A percentile compares a stretch with the other conserved stretches of the same genome.
Conservation (phyloP, 1,284 basidiomycete genomes). For the Malassezia nana region DNA sequence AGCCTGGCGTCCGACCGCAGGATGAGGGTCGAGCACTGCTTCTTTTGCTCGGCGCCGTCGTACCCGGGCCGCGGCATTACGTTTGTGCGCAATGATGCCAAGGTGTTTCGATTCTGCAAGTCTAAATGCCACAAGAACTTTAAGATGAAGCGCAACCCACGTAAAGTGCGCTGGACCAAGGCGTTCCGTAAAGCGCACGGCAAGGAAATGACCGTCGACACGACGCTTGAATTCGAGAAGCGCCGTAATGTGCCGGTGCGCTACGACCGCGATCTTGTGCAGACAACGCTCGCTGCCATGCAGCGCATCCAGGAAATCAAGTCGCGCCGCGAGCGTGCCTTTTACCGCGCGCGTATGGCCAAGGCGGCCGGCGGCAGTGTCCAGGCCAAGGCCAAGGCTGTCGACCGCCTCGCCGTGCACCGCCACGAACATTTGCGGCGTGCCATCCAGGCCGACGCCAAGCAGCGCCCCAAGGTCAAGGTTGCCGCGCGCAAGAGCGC, state of each 20-base stretch:
- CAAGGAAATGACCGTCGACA: constrained; percentile 99
- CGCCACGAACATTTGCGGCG: constrained; percentile 37
- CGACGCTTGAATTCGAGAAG: constrained; percentile 98
- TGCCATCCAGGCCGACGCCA: constrained; percentile 23
- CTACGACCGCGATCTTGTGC: constrained; percentile 87
- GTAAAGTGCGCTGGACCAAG: constrained; percentile 99
- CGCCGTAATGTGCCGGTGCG: constrained; percentile 93
- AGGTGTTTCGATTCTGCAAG: constrained; percentile 45
- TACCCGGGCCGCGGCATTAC: constrained; percentile 70
- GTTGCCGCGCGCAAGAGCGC: constrained; percentile 31
- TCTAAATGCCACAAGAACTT: constrained; percentile 49
- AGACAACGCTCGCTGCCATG: constrained; percentile 94
- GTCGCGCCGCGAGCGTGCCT: constrained; percentile 79
- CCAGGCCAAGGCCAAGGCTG: constrained; percentile 33
- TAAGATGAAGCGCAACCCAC: constrained; percentile 98
- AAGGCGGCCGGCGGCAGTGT: constrained; percentile 33
- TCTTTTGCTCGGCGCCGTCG: constrained; percentile 73
- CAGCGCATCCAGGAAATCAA: constrained; percentile 90
- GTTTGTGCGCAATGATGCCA: constrained; percentile 47
- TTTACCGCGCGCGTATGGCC: constrained; percentile 55
- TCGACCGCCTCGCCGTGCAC: constrained; percentile 39
- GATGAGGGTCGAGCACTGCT: constrained; percentile 51
- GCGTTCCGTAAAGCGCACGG: constrained; percentile 97
- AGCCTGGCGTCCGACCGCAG: not conserved
- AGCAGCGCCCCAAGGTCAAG: constrained; percentile 28